Base-by-base conservation (phyloP, 768 basidiomycete genomes). In the Kwoniella newhampshirensis region DNA sequence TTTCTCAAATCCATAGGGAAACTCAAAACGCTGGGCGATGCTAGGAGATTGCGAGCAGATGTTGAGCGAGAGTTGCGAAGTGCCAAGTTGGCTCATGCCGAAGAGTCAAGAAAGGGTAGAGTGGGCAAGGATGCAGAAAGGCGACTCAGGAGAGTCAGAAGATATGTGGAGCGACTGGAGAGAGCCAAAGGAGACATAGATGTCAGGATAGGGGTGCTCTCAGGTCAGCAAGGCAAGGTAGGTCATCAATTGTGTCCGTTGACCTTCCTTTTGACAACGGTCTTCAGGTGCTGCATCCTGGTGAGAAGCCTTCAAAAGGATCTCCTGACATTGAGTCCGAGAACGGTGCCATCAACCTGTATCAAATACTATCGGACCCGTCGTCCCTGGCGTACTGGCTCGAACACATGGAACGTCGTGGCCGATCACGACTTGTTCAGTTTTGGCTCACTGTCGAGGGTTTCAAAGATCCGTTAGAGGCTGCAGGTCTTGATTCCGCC, bases 361-460 rank as follows among this genome's bases (percentile, higher is more conserved):
- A 62, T 25, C 44, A 52, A 50, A 82, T 98, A 48, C 83, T 99
- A 2, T 80, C 86, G 21, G 92, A 91, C 64, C 93, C 94, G 0
- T 87, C 85, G 35, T 91, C 91, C 0, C 82, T 98, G 2, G 91
- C 89, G 1, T 94, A 96, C 74, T 89, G 94, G 78, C 92, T 97
- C 86, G 96, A 99, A 78, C 96, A 90, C 67, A 93, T 97, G 90
- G 96, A 98, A 65, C 84, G 96, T 13, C 84, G 88, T 7, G 82
- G 85, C 58, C 84, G 87, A 27, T 88, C 92, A 12, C 70, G 89
- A 12, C 84, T 91, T 9, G 90, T 96, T 2, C 94, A 98, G 62
- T 99, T 97, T 77, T 98, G 94, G 94, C 80, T 98, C 1, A 91
- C 91, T 0, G 89, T 97, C 2, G 92, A 99, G 78, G 91, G 90